A percentile compares a stretch with the other conserved stretches of the same genome.
Conservation (phyloP, 352 stramenopile species). For the Pythium sp. region DNA sequence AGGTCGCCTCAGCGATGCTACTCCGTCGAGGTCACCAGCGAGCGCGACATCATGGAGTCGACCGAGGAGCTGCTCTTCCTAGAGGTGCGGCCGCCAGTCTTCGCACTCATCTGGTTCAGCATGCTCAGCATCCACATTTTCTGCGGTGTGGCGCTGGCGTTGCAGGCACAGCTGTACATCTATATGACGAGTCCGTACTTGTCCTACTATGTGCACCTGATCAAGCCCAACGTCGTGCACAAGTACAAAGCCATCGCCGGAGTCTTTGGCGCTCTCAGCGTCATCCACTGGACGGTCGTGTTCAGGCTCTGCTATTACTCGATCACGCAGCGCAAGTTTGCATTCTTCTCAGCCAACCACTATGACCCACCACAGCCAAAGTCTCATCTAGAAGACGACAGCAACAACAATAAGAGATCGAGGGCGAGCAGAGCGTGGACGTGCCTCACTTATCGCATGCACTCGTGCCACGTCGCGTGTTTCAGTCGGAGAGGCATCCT, state of each 20-base stretch:
- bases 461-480: slow-evolving; percentile 7
- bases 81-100: slow-evolving; percentile 15
- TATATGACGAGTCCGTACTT: slow-evolving; percentile 24
- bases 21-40: slow-evolving; percentile 1
- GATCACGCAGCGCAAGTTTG: slow-evolving; percentile 18
- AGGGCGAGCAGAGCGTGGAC: not conserved
- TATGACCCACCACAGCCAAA: not conserved
- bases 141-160: slow-evolving; percentile 23
- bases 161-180: slow-evolving; percentile 22
- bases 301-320: slow-evolving; percentile 22
- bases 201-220: slow-evolving; percentile 26
- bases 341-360: slow-evolving; percentile 16
- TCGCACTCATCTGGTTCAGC: slow-evolving; percentile 22
- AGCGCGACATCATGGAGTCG: slow-evolving; percentile 17
- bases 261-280: slow-evolving; percentile 27
- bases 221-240: slow-evolving; percentile 16
- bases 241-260: slow-evolving; percentile 25
- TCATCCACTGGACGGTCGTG: slow-evolving; percentile 23
- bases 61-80: slow-evolving; percentile 19
- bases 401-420: not conserved
- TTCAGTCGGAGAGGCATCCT: slow-evolving; percentile 25
- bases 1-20: not conserved
- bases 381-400: not conserved
- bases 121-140: slow-evolving; percentile 24
- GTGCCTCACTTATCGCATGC: slow-evolving; percentile 1